Evolutionary conservation across 371 early-diverging fungal species (phyloP), one percentile per base, ranked within the genome.

Genomic region (Mycotypha africana): DNA sequence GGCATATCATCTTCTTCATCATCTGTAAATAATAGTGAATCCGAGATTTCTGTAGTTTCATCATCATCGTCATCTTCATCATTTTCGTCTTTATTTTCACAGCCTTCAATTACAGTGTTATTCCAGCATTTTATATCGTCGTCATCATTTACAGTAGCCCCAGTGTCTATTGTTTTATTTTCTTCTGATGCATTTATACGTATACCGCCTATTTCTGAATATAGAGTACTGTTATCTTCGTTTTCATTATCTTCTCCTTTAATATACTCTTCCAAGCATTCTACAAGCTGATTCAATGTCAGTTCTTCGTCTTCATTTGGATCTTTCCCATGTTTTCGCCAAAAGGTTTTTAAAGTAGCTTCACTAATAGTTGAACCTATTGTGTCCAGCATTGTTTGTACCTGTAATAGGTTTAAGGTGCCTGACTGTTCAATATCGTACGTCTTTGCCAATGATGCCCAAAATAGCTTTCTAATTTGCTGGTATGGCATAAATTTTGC

Each of bases 311-410:
- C 35, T 21, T 51, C 47, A 12, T 37, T 34, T 24, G 77, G 76
- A 22, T 69, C 64, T 40, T 81, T 82, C 19, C 56, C 58, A 38
- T 65, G 67, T 2, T 62, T 61, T 3, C 47, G 39, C 65, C 82
- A 85, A 49, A 81, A 76, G 5, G 42, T 53, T 31, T 76, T 70
- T 9, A 86, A 73, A 1, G 82, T 78, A 30, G 80, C 71, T 33
- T 77, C 79, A 0, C 78, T 70, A n/a, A 84, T 67, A 2, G 72
- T 81, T 16, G 77, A 76, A 2, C 81, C 84, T 17, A 89, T 58
- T 37, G 76, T 70, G 24, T 82, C 86, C 17, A 89, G 65, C 81
- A 86, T 77, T 15, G 88, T 78, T 19, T 67, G 65, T 3, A 89
- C 61, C 48, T 82, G 70, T 8, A 83, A 53, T 25, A 66, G 62